phyloP scores from a whole-genome alignment of 163 green algal species.

The Volvox carteri region DNA sequence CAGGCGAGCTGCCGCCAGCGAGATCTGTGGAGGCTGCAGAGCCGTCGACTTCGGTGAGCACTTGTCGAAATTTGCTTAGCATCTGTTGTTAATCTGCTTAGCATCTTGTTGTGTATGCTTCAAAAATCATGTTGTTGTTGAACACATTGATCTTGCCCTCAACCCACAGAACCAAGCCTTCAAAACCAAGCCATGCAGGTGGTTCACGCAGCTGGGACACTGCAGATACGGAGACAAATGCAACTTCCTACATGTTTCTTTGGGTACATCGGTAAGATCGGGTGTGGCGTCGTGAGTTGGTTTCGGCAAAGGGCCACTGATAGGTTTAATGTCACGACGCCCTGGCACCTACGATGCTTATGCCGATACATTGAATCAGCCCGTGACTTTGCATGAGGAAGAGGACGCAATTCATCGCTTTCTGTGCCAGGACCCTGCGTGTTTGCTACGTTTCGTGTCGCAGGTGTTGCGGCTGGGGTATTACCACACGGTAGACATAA shows the following conservation, averaged over 20 bases:
- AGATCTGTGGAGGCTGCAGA: not conserved
- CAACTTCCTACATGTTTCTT: not conserved
- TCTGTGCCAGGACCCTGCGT: too few species aligned
- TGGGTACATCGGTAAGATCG: not conserved
- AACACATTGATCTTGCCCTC: not conserved
- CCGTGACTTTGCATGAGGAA: too few species aligned
- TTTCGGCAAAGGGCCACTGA: not conserved
- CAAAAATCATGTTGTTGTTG: not conserved
- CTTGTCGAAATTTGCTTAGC: too few species aligned
- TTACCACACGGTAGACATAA: too few species aligned
- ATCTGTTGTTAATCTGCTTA: not conserved
- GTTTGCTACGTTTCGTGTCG: too few species aligned
- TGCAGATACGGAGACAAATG: conserved; percentile 20
- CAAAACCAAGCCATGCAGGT: not conserved
- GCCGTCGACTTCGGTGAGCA: not conserved
- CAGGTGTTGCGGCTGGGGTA: too few species aligned
- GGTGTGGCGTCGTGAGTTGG: too few species aligned
- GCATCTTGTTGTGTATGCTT: not conserved
- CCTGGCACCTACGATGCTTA: too few species aligned
- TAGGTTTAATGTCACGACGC: too few species aligned
- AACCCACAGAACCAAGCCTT: not conserved
- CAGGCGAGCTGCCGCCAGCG: not conserved
- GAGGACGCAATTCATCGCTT: too few species aligned
- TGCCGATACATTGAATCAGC: too few species aligned
- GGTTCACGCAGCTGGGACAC: not conserved